Base-by-base conservation (phyloP, 805 yeast genomes). In the Monosporozyma unispora region DNA sequence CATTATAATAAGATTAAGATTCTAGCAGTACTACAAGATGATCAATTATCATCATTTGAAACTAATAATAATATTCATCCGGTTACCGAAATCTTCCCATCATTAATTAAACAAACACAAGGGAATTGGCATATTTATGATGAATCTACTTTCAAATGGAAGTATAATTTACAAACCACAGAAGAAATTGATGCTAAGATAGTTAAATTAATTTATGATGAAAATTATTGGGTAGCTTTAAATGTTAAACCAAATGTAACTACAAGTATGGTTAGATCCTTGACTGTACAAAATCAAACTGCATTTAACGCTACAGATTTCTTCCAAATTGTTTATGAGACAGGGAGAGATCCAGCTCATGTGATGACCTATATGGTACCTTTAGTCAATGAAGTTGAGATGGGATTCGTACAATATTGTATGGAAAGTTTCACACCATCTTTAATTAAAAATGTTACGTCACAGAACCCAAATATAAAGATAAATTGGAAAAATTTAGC, bases 171-270 rank as follows among this genome's bases (percentile, higher is more conserved):
- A 50, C n/a, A 45, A 6, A 48, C 41, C 4, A n/a, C 45, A 2
- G 33, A 56, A 55, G 44, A 52, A 3, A 45, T 66, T 8, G 54
- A 62, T 35, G 70, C 69, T 2, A 75, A 76, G 54, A 59, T 82
- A 19, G 39, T 63, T 37, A 53, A 71, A 23, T 63, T 66, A 45
- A 74, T 85, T 4, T 79, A 77, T 57, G 75, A 75, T 47, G 78
- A 81, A 63, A 55, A 74, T n/a, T 82, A 73, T 58, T 85, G 93
- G 93, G 72, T 77, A 8, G 77, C 83, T 0, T 66, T 83, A 33
- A 76, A 79, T 55, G 75, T 84, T 23, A 57, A 61, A n/a, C 64
- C 72, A 11, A 74, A 78, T 56, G 78, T 83, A 0, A 70, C 81
- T 2, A 56, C 52, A 18, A 39, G 50, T 8, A 44, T 64, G 0